Evolutionary conservation across 2,329 filamentous ascomycete species (phyloP).

Genomic region (Penicillium thymicola): DNA sequence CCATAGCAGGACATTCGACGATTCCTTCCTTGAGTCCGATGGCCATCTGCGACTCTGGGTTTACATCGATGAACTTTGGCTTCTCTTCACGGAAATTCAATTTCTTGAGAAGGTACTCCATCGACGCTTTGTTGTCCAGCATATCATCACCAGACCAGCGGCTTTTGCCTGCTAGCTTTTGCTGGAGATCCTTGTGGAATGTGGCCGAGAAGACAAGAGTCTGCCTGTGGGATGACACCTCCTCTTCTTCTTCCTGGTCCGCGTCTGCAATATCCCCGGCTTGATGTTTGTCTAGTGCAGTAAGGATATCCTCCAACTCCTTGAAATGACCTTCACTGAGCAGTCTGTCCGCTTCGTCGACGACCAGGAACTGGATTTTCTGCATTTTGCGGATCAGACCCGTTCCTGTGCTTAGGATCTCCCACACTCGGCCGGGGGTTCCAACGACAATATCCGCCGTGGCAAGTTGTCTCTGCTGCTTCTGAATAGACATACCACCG

Average conservation of each 20-base stretch:
- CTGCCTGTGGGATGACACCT: slow-evolving; percentile 57
- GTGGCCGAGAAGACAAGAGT: slow-evolving; percentile 96
- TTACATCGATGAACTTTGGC: slow-evolving; percentile 89
- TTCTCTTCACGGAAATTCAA: slow-evolving; percentile 80
- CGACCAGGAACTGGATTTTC: slow-evolving; percentile 74
- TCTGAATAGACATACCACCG: slow-evolving; percentile 88
- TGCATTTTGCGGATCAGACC: slow-evolving; percentile 69
- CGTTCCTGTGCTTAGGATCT: slow-evolving; percentile 75
- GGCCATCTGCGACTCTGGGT: slow-evolving; percentile 86
- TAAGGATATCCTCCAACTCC: slow-evolving; percentile 84
- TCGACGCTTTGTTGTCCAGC: slow-evolving; percentile 71
- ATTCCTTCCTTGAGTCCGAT: slow-evolving; percentile 80
- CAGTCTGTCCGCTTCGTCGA: slow-evolving; percentile 91
- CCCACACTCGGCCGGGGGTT: slow-evolving; percentile 91
- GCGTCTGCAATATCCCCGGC: slow-evolving; percentile 34
- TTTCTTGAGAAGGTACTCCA: slow-evolving; percentile 89
- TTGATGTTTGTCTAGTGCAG: slow-evolving; percentile 67
- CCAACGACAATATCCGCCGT: slow-evolving; percentile 90
- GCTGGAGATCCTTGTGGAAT: slow-evolving; percentile 85
- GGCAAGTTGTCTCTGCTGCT: slow-evolving; percentile 81
- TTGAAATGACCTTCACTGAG: slow-evolving; percentile 93
- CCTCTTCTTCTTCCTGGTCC: slow-evolving; percentile 41
- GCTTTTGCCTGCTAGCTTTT: slow-evolving; percentile 79
- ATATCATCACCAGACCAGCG: slow-evolving; percentile 57
- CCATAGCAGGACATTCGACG: slow-evolving; percentile 85